Base-by-base conservation (phyloP, 2,329 filamentous ascomycete genomes). In the Bimuria novae-zelandiae region DNA sequence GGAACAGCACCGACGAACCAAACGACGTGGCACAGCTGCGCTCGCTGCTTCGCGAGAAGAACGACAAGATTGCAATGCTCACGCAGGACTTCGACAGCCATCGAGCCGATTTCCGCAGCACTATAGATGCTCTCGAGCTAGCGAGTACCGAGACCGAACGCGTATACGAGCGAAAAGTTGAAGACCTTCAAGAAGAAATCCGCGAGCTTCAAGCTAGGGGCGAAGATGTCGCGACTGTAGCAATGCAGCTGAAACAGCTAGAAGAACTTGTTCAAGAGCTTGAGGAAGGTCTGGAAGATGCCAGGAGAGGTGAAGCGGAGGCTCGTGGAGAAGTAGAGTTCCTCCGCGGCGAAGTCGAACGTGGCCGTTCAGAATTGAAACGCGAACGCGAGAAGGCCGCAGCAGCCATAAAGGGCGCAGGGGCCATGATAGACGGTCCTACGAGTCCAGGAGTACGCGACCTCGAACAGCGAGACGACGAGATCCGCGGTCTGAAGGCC, bases 201-300 rank as follows among this genome's bases (percentile, higher is more conserved):
- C 84, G 88, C 48, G 92, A 96, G 53, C 78, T 94, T 3, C 89
- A 93, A 61, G 89, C 92, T 37, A 84, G 89, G 39, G 89, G 88
- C 35, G 87, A 95, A 54, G 94, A 99, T 70, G 92, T 99, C 7
- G 91, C 97, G 64, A 89, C 87, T 22, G 92, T 99, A 17, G 92
- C 94, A 6, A 83, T 83, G 57, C 94, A 99, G 75, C 81, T 99
- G 49, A 97, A 96, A 77, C 92, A 96, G 75, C 81, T 99, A 1
- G 94, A 97, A 72, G 93, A 97, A 71, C 83, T 97, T 29, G 94
- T 99, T 2, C 93, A 96, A 64, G 94, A 99, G 72, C 84, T 99
- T 0, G 94, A 99, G 73, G 94, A 99, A 74, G 94, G 94, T 0
- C 80, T 99, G 1, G 94, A 99, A 75, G 94, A 99, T 76, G 92